These are phyloP conservation scores for Gynostemma pentaphyllum DNA, from an alignment of 306 rosid species.

Conservation along the genomic window DNA sequence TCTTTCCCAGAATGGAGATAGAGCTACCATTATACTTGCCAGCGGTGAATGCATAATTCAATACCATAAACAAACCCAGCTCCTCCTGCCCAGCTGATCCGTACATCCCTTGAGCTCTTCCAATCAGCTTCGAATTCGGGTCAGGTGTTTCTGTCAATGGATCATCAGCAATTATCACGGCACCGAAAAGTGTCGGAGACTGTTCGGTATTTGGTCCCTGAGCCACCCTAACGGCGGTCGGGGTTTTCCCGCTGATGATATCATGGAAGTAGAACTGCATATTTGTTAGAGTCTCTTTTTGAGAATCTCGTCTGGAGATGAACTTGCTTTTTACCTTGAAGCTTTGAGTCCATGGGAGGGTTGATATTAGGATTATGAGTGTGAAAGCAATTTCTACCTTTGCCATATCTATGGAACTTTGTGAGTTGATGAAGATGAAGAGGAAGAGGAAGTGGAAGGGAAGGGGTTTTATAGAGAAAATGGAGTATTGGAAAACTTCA, in stretches of 20 bases:
- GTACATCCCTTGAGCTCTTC: conserved; percentile 73
- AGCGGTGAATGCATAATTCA: conserved; percentile 43
- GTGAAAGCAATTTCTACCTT: conserved; percentile 8
- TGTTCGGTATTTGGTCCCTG: conserved; percentile 24
- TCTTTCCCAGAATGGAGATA: conserved; percentile 48
- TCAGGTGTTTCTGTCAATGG: conserved; percentile 57
- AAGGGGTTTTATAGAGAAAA: background rate
- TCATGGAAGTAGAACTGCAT: conserved; percentile 86
- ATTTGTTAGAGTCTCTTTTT: conserved; percentile 34
- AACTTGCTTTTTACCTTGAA: conserved; percentile 25
- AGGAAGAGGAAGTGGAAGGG: background rate
- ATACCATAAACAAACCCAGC: conserved; percentile 44
- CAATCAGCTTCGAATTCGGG: conserved; percentile 54
- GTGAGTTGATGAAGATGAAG: background rate
- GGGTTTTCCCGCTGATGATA: conserved; percentile 51
- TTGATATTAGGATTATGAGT: conserved; percentile 8
- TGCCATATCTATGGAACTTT: conserved; percentile 20
- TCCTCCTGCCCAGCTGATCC: conserved; percentile 54
- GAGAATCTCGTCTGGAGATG: background rate
- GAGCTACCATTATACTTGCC: conserved; percentile 57
- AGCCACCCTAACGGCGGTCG: conserved; percentile 52
- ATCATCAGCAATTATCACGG: conserved; percentile 55
- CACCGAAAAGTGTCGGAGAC: conserved; percentile 39
- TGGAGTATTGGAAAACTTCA: too few species aligned
- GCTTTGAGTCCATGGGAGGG: conserved; percentile 9